phyloP scores from a whole-genome alignment of 106 monocot species.

The Amphibolis antarctica region DNA sequence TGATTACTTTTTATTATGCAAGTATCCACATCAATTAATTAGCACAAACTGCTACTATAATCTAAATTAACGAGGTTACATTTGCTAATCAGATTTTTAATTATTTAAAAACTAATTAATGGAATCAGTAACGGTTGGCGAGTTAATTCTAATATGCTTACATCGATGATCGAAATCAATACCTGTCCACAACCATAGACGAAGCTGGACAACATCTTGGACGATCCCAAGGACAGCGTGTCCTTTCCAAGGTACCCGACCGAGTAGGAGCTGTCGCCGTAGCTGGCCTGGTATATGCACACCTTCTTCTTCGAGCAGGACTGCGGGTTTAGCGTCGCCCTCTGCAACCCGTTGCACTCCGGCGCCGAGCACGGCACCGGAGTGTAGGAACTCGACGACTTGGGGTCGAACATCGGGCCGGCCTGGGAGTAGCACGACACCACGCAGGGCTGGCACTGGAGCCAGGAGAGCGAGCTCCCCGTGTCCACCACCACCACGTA shows the following conservation, averaged over 20 bases:
- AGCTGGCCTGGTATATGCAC: conserved; percentile 74
- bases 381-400: conserved; percentile 41
- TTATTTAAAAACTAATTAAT: too few relatives aligned
- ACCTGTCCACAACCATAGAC: conserved; percentile 70
- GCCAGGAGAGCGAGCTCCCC: conserved; percentile 81
- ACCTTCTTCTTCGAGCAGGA: conserved; percentile 32
- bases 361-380: conserved; percentile 37
- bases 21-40: too few relatives aligned
- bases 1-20: not conserved
- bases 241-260: conserved; percentile 64
- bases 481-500: conserved; percentile 82
- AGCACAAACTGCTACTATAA: too few relatives aligned
- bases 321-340: conserved; percentile 68
- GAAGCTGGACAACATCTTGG: conserved; percentile 23
- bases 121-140: too few relatives aligned
- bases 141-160: too few relatives aligned
- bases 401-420: conserved; percentile 60
- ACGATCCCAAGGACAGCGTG: conserved; percentile 29
- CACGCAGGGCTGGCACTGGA: conserved; percentile 78
- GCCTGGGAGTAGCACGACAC: conserved; percentile 40
- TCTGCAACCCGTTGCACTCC: conserved; percentile 32
- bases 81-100: too few relatives aligned
- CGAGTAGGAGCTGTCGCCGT: conserved; percentile 87
- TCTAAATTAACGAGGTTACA: too few relatives aligned
- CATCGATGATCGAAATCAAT: too few relatives aligned